A percentile compares a stretch with the other conserved stretches of the same genome.
Evolutionary conservation across 257 asterid genomes (phyloP).

Genomic region (Nicotiana tabacum): DNA sequence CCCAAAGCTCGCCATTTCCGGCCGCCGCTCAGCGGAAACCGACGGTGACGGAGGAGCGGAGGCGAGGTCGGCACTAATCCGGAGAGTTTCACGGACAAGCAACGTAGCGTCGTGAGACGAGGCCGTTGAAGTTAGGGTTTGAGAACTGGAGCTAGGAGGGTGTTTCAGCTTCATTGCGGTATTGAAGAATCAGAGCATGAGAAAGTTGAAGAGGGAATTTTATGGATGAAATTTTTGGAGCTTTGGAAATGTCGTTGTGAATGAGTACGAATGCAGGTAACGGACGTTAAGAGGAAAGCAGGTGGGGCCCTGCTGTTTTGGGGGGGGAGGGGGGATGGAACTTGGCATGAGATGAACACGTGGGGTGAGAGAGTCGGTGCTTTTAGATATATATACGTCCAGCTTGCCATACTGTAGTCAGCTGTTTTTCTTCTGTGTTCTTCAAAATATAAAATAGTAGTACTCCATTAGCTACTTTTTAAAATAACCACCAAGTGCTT

Average conservation of each 20-base stretch:
- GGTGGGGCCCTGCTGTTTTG: background rate
- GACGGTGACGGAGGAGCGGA: constrained; percentile 58
- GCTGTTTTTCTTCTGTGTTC: no score
- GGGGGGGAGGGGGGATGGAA: no score
- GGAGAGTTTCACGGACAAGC: constrained; percentile 88
- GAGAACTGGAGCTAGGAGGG: constrained; percentile 55
- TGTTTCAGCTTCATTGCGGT: constrained; percentile 63
- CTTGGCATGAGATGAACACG: no score
- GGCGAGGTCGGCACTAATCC: constrained; percentile 95
- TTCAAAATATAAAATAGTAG: no score
- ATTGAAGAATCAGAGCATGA: background rate
- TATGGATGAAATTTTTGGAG: constrained; percentile 9
- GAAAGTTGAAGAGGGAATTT: background rate
- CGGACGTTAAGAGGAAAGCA: background rate
- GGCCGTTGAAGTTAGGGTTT: constrained; percentile 45
- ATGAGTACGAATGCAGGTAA: background rate
- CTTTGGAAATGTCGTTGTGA: constrained; percentile 10
- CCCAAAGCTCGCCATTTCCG: constrained; percentile 47
- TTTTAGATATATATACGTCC: no score
- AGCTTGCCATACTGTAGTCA: no score
- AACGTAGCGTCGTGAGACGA: constrained; percentile 61
- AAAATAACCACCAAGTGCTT: no score
- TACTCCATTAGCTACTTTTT: no score
- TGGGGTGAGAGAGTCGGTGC: no score
- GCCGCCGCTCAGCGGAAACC: constrained; percentile 10